phyloP scores from a whole-genome alignment of 257 asterid genomes.

The Verbena officinalis region DNA sequence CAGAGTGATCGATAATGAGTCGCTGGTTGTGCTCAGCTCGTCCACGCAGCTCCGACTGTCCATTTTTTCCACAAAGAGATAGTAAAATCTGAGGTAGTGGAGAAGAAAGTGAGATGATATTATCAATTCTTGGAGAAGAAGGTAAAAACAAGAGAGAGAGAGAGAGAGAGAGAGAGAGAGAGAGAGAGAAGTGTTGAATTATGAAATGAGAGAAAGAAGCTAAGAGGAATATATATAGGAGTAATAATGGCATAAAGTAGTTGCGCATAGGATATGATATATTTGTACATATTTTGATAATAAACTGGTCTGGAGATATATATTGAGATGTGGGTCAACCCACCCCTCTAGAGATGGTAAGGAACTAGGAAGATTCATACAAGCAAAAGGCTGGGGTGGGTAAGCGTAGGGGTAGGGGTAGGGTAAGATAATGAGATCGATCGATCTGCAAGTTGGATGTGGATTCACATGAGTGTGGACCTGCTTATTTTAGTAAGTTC shows the following conservation, averaged over 20 bases:
- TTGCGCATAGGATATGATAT: too few species aligned
- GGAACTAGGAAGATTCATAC: slow-evolving; percentile 76
- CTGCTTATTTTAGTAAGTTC: slow-evolving; percentile 41
- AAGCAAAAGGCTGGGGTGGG: too few species aligned
- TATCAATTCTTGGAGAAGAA: slow-evolving; percentile 9
- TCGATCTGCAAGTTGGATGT: slow-evolving; percentile 57
- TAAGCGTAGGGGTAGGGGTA: too few species aligned
- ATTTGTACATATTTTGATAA: slow-evolving; percentile 25
- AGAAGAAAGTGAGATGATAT: background rate
- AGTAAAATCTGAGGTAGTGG: background rate
- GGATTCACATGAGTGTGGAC: slow-evolving; percentile 71
- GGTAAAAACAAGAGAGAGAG: background rate
- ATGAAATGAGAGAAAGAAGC: slow-evolving; percentile 28
- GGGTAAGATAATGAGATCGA: slow-evolving; percentile 34
- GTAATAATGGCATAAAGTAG: background rate
- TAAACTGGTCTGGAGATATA: slow-evolving; percentile 42
- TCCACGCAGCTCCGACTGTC: slow-evolving; percentile 50
- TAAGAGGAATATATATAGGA: slow-evolving; percentile 32
- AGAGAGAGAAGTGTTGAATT: slow-evolving; percentile 20
- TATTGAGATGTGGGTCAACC: slow-evolving; percentile 75
- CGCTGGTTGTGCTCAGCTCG: slow-evolving; percentile 65
- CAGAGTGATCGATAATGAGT: slow-evolving; percentile 39
- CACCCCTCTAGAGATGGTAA: slow-evolving; percentile 39
- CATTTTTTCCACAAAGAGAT: slow-evolving; percentile 8
- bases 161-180: slow-evolving; percentile 16